Conservation (phyloP, 2,329 filamentous ascomycete genomes). For the Pleochaeta shiraiana region DNA sequence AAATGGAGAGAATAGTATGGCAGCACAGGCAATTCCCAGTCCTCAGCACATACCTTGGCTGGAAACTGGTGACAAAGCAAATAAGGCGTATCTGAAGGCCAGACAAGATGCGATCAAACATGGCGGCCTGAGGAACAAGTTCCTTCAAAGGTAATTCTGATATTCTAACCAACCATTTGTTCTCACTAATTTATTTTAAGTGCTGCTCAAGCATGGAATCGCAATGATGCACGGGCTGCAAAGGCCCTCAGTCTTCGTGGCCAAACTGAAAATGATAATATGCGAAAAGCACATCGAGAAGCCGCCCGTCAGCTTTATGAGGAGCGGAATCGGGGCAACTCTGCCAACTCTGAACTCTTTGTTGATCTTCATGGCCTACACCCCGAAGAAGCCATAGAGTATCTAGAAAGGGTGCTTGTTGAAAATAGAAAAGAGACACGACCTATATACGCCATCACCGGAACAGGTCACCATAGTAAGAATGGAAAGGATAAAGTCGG, state of each 20-base stretch:
- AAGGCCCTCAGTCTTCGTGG: constrained; percentile 87
- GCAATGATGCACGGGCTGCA: constrained; percentile 86
- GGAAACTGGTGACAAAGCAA: constrained; percentile 75
- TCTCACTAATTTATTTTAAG: constrained; percentile 25
- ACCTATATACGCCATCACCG: constrained; percentile 87
- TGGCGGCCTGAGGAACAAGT: constrained; percentile 89
- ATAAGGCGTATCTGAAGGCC: constrained; percentile 87
- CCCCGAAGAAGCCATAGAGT: constrained; percentile 88
- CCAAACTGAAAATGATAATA: constrained; percentile 90
- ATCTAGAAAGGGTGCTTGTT: constrained; percentile 68
- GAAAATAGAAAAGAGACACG: constrained; percentile 54
- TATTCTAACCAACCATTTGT: not conserved
- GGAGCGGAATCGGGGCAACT: constrained; percentile 58
- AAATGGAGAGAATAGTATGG: constrained; percentile 54
- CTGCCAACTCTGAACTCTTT: constrained; percentile 49
- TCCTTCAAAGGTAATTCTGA: constrained; percentile 57
- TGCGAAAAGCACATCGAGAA: constrained; percentile 92
- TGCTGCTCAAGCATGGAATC: constrained; percentile 95
- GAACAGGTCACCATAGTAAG: constrained; percentile 93
- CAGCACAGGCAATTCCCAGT: constrained; percentile 63
- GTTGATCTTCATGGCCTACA: constrained; percentile 97
- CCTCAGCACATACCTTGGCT: constrained; percentile 94
- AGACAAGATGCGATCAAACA: constrained; percentile 94
- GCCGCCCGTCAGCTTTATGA: constrained; percentile 84
- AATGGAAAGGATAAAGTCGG: constrained; percentile 98